phyloP scores from a whole-genome alignment of 129 eudicot species.

The Ambrosia trifida region DNA sequence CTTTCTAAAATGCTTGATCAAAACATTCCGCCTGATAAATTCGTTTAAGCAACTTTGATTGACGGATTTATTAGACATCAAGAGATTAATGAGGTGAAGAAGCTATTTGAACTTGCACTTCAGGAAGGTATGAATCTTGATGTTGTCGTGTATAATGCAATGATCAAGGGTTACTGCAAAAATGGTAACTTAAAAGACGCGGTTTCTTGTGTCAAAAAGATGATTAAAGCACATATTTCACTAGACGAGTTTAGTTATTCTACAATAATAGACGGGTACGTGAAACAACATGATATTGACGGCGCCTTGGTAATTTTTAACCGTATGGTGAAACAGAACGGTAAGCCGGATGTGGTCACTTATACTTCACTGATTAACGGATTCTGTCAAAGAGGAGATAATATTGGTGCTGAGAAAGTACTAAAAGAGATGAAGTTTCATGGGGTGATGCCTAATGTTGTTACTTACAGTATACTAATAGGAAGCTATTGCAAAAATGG shows the following conservation, averaged over 20 bases:
- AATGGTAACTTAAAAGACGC: conserved; percentile 75
- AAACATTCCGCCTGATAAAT: conserved; percentile 58
- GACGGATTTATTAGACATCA: conserved; percentile 68
- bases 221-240: conserved; percentile 39
- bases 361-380: conserved; percentile 83
- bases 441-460: conserved; percentile 73
- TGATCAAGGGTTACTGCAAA: conserved; percentile 81
- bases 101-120: conserved; percentile 51
- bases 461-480: conserved; percentile 70
- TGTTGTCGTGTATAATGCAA: conserved; percentile 71
- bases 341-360: conserved; percentile 71
- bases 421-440: conserved; percentile 57
- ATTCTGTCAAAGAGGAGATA: conserved; percentile 60
- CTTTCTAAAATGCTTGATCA: conserved; percentile 70
- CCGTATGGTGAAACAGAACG: conserved; percentile 53
- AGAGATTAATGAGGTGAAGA: conserved; percentile 62
- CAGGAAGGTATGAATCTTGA: conserved; percentile 52
- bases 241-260: conserved; percentile 83
- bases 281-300: conserved; percentile 65
- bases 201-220: conserved; percentile 50
- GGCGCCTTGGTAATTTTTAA: conserved; percentile 56
- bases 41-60: conserved; percentile 59
- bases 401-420: conserved; percentile 45
- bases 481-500: conserved; percentile 71
- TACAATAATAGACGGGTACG: conserved; percentile 72